Evolutionary conservation across 208 protist genomes (phyloP), one percentile per base, ranked within the genome.

Genomic region (Acanthamoeba divionensis): DNA sequence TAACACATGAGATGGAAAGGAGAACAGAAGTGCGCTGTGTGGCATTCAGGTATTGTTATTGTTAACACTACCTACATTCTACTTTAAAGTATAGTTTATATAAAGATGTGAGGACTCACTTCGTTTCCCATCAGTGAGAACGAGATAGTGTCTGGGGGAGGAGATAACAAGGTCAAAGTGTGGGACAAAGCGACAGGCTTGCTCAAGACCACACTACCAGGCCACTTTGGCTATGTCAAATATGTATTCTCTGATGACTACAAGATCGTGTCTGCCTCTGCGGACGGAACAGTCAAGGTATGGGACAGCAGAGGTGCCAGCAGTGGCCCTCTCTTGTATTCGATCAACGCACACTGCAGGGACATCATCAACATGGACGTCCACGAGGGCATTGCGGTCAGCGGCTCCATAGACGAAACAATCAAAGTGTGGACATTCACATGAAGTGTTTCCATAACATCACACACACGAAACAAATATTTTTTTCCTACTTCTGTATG

Each of bases 321-420:
- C 24, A 41, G 52, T 8, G 12, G 60, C 24, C 5, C 52, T 29
- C 44, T 73, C n/a, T 60, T 60, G 80, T 89, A 89, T 62, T 57
- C 57, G 10, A 89, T 89, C 10, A 18, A 36, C 29, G 80, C 80
- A 6, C 80, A 89, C 38, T 24, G 38, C 2, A 21, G 80, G 21
- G 80, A 89, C 60, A 71, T 89, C 52, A 89, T 89, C 80, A 89
- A 89, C 60, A 89, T 89, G 80, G 80, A 89, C 80, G 60, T 89
- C 24, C 80, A 89, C 57, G 80, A 89, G 44, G 44, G 71, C 57
- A 21, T 41, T 5, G 48, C 71, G 44, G 52, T 48, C 41, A 89
- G 57, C 80, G 80, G 57, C 18, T 89, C 80, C 33, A 26, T 71
- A 3, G 80, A 89, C 15, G 36, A 36, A 38, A 45, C 80, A 7